Percentiles rank a stretch among this genome's conserved stretches.
Evolutionary conservation across 345 rosid species (phyloP).

Genomic region (Gossypium sturtianum): DNA sequence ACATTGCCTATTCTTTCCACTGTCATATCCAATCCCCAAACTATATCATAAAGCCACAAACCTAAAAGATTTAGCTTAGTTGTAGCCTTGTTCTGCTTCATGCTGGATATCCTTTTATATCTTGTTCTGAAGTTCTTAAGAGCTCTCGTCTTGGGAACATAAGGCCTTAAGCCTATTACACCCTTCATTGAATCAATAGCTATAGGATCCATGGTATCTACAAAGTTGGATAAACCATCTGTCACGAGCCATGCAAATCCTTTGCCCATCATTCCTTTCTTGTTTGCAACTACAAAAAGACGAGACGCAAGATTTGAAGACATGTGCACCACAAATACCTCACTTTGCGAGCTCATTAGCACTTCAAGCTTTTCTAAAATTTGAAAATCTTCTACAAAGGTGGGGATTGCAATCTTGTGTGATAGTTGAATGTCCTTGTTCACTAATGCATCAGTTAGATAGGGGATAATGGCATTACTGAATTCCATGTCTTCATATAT

Average conservation of each 20-base stretch:
- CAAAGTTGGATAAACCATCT: slow-evolving; percentile 4
- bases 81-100: neutral
- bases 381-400: neutral
- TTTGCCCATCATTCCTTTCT: neutral
- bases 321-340: slow-evolving; percentile 7
- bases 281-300: neutral
- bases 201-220: neutral
- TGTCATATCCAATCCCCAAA: slow-evolving; percentile 2
- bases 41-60: neutral
- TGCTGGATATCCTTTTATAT: neutral
- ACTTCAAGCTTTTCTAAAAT: neutral
- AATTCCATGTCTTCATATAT: neutral
- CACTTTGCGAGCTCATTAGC: neutral
- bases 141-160: neutral
- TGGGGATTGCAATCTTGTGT: neutral
- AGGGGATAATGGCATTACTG: neutral
- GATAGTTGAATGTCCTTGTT: neutral
- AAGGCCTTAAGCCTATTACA: neutral
- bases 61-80: neutral
- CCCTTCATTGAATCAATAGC: neutral
- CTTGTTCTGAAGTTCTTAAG: neutral
- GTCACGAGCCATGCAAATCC: neutral
- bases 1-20: slow-evolving; percentile 5
- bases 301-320: neutral
- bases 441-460: neutral